Evolutionary conservation across 306 rosid genomes (phyloP), one percentile per base, ranked within the genome.

Genomic region (Lathyrus aphaca): DNA sequence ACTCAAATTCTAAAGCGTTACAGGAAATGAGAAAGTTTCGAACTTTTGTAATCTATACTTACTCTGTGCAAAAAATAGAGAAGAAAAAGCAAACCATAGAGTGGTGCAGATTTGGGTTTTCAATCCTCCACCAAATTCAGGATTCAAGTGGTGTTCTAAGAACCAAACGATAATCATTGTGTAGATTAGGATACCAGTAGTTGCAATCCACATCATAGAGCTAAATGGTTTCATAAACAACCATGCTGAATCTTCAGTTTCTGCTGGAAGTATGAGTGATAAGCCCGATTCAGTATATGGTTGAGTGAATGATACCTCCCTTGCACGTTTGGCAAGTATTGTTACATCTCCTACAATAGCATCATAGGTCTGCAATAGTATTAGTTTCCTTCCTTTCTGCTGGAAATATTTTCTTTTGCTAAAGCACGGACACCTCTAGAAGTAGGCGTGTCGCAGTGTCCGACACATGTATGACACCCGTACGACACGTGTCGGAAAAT

Each of bases 31-130:
- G 53, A 2, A 72, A 51, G 2, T 35, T 69, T 53, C 8, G 19
- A 14, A 3, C 6, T 35, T 17, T 19, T 45, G 61, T 23, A 73
- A 43, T 61, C 45, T 13, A 64, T 30, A 77, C 87, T 85, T 86
- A 83, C 96, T 80, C 0, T 89, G 92, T 65, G 88, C 80, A 25
- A 75, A 89, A 79, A 86, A 89, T 35, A 89, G 78, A 76, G 92
- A 72, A 66, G 86, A n/a, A 79, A 86, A 86, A 32, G 86, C 82
- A 73, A 89, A 89, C 96, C 87, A 89, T 56, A 77, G n/a, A 23
- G 87, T 55, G 72, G 74, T 83, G 77, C 83, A 75, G 62, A 89
- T 78, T 78, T 89, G 96, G 2, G 42, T 50, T 72, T 74, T 81
- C 88, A 73, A 29, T 8, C 91, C 32, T 69, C 91, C 96, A 9